Base-by-base conservation (phyloP, 2,329 filamentous ascomycete genomes). In the Alternaria sp. region DNA sequence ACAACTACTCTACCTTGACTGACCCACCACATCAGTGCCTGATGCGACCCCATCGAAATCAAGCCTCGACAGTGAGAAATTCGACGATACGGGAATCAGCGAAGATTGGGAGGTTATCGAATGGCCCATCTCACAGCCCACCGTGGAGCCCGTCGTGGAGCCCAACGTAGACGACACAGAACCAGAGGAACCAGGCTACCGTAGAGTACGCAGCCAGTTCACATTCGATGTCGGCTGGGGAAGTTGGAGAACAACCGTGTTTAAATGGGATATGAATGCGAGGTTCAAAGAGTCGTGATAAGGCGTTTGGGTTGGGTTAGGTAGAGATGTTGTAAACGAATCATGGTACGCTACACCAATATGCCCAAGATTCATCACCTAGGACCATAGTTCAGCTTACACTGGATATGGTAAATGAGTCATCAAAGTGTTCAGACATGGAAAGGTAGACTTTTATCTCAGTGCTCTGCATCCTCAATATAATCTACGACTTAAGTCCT, bases 1-100 rank as follows among this genome's bases (percentile, higher is more conserved):
- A 4, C 3, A 7, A 30, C 12, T 32, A 5, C 5, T 30, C 4
- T 1, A 4, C 2, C 0, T 9, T 19, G 26, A 15, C 47, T 50
- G 3, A 50, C 1, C 3, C 5, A 6, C 13, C 1, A 0, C 3
- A 19, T 12, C 17, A 19, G 26, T 1, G 6, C 47, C n/a, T 10
- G 12, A 21, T 51, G 30, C 47, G 1, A 19, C 2, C 0, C n/a
- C 13, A 4, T 21, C 47, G 3, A 6, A 51, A 23, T 1, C 21
- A 46, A 30, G n/a, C 15, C n/a, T 6, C 9, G 36, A 40, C 5
- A 0, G 1, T 0, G 7, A 51, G 1, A 13, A 32, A 11, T 12
- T 1, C 1, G 9, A 51, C 17, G 49, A 36, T 1, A 51, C 13
- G 3, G 11, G 12, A 2, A 0, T n/a, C 1, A 6, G 8, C 12